Evolutionary conservation across 768 basidiomycete genomes (phyloP).

Genomic region (Agaricus sinodeliciosus): DNA sequence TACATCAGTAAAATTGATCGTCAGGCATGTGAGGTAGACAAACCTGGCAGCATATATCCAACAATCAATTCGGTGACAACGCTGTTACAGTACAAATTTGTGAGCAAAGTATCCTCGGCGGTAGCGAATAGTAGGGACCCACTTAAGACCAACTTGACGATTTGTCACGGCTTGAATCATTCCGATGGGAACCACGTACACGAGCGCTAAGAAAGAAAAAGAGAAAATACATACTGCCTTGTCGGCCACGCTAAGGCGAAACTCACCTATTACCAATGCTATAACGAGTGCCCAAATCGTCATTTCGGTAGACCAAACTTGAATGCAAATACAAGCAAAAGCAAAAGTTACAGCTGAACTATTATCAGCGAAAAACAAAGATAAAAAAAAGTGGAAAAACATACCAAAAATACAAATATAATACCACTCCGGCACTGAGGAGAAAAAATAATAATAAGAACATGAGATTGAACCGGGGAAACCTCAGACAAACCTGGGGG

Average conservation of each 20-base stretch:
- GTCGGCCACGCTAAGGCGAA: neutral
- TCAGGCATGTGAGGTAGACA: conserved; percentile 8
- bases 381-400: conserved; percentile 3
- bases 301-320: conserved; percentile 61
- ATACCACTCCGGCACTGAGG: conserved; percentile 55
- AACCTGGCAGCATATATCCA: conserved; percentile 46
- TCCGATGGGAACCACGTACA: conserved; percentile 70
- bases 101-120: neutral
- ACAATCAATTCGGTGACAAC: conserved; percentile 73
- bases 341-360: conserved; percentile 43
- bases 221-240: neutral
- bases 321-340: conserved; percentile 54
- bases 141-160: conserved; percentile 59
- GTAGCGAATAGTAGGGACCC: conserved; percentile 9
- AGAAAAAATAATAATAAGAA: conserved; percentile 10
- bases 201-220: conserved; percentile 23
- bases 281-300: conserved; percentile 62
- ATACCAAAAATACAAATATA: conserved; percentile 45
- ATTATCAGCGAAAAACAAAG: neutral
- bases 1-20: neutral
- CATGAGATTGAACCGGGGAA: neutral
- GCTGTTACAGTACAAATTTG: conserved; percentile 19
- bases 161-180: conserved; percentile 82
- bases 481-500: conserved; percentile 28
- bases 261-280: conserved; percentile 38